Evolutionary conservation across 257 asterid genomes (phyloP), one percentile per base, ranked within the genome.

Genomic region (Gardenia jasminoides): DNA sequence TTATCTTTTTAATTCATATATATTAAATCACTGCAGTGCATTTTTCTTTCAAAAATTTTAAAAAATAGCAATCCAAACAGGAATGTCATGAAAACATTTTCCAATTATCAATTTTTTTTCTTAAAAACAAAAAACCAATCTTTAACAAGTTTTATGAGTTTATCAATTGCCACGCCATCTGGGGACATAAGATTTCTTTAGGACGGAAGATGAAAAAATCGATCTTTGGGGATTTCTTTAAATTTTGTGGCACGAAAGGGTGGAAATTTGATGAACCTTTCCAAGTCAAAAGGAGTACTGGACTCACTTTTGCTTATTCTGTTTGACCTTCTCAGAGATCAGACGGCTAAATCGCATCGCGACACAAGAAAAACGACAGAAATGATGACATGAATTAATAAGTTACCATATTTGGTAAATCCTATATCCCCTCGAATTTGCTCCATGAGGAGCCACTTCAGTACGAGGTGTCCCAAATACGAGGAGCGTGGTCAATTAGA

Each of bases 381-480:
- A 8, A n/a, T 59, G 31, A 24, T 11, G 13, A 19, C 64, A 59
- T 59, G 31, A 59, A 59, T 59, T 5, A 1, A 59, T 36, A 24
- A 59, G 11, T 24, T 24, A 24, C 31, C 66, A 59, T 24, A 24
- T 59, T 9, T 59, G 31, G 15, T 59, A 26, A n/a, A 10, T 8
- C 26, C 10, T n/a, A 0, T 1, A 20, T 6, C 31, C 58, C 47
- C 31, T 59, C 15, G 17, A 20, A 36, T 71, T 17, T 67, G 75
- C 22, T 70, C 56, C 36, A 28, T 16, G 9, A 11, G 0, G 8
- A 52, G 58, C 67, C 41, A 36, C 26, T 69, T 47, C 12, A 48
- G 66, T 78, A 69, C 47, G 70, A 78, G 76, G 70, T 78, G 76
- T 36, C 41, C 41, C 41, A 36, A 65, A 47, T 16, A 56, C 28